phyloP scores from a whole-genome alignment of 495 filamentous ascomycete species.

The Aspergillus funiculosus region DNA sequence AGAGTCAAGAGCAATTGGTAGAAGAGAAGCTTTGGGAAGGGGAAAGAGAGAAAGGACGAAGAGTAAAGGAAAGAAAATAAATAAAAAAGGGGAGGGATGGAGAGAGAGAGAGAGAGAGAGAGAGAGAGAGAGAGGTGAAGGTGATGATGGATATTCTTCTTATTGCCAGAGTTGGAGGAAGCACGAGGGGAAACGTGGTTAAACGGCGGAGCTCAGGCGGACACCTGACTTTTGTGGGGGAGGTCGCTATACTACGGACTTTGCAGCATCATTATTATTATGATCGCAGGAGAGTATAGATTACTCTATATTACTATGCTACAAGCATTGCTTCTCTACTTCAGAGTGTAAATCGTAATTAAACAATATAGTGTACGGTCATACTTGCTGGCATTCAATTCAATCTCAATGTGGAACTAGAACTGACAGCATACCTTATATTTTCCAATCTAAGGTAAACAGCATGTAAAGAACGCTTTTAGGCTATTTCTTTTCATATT shows the following conservation, averaged over 20 bases:
- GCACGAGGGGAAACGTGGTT: slow-evolving; percentile 19
- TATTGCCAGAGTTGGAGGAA: slow-evolving; percentile 7
- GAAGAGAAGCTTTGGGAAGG: slow-evolving; percentile 11
- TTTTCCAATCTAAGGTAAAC: slow-evolving; percentile 6
- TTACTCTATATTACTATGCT: too few species aligned
- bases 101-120: too few species aligned
- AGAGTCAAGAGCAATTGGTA: slow-evolving; percentile 13
- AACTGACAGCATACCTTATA: slow-evolving; percentile 3
- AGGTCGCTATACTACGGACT: background rate
- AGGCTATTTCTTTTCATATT: slow-evolving; percentile 9
- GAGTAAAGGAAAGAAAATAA: slow-evolving; percentile 12
- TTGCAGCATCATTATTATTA: background rate
- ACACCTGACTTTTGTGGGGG: slow-evolving; percentile 23
- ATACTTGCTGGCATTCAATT: slow-evolving; percentile 2
- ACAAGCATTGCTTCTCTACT: background rate
- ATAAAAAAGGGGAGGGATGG: too few species aligned
- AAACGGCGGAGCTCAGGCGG: slow-evolving; percentile 14
- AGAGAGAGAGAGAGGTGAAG: slow-evolving; percentile 9
- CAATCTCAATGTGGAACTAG: slow-evolving; percentile 11
- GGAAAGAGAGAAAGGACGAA: slow-evolving; percentile 16
- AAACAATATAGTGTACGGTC: background rate
- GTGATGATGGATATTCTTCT: background rate
- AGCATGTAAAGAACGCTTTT: slow-evolving; percentile 6
- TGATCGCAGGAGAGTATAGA: too few species aligned
- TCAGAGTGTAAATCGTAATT: background rate